Conservation (phyloP, 352 stramenopile genomes). For the Pythium chondricola region DNA sequence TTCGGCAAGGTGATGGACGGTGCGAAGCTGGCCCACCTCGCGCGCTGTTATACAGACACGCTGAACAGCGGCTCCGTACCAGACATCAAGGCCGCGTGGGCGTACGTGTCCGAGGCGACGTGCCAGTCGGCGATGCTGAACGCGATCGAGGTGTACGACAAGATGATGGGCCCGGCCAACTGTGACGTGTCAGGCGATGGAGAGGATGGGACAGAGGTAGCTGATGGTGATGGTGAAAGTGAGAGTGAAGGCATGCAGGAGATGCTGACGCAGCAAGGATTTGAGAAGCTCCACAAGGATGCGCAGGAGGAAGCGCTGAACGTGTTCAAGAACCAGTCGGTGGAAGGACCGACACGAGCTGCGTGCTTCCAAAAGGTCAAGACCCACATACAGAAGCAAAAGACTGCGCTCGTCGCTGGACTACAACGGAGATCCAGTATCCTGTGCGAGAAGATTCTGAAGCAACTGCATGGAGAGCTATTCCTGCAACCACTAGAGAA, state of each 20-base stretch:
- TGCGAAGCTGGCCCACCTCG: conserved; percentile 52
- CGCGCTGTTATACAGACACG: conserved; percentile 61
- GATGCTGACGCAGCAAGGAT: conserved; percentile 51
- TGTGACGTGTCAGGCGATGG: conserved; percentile 19
- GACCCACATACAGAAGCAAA: conserved; percentile 55
- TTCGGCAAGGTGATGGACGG: conserved; percentile 63
- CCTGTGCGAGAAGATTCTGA: conserved; percentile 44
- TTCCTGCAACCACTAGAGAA: conserved; percentile 32
- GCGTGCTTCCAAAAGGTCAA: conserved; percentile 76
- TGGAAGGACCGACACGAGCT: conserved; percentile 53
- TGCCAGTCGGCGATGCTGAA: conserved; percentile 50
- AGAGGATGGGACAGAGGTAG: conserved; percentile 16
- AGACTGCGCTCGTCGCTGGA: conserved; percentile 37
- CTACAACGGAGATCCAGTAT: conserved; percentile 55
- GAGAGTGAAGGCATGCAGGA: conserved; percentile 2
- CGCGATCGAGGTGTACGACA: conserved; percentile 56
- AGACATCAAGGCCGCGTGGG: conserved; percentile 81
- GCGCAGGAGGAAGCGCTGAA: conserved; percentile 62
- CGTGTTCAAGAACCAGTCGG: conserved; percentile 61
- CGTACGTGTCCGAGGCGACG: conserved; percentile 77
- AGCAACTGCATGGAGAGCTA: conserved; percentile 26
- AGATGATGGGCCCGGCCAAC: conserved; percentile 27
- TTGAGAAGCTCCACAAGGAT: conserved; percentile 67
- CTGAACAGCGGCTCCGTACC: conserved; percentile 74
- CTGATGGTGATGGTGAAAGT: conserved; percentile 7